Percentiles rank a stretch among this genome's conserved stretches.
phyloP scores from a whole-genome alignment of 176 grass and related monocot species.

The Eragrostis curvula region DNA sequence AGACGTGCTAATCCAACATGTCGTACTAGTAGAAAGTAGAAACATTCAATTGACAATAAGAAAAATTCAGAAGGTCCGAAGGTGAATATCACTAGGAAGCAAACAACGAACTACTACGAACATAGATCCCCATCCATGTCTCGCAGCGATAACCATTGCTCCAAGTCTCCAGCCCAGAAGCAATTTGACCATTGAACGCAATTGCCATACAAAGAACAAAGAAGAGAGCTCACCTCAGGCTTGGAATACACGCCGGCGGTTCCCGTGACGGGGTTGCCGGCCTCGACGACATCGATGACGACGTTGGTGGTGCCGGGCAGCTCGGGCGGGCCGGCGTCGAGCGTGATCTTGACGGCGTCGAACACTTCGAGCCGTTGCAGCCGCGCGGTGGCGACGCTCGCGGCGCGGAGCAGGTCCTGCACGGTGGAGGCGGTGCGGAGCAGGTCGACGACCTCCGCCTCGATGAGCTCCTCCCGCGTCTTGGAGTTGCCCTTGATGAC shows the following conservation, averaged over 20 bases:
- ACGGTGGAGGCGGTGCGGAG: conserved; percentile 66
- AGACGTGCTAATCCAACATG: not conserved
- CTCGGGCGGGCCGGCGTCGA: conserved; percentile 85
- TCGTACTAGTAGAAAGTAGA: not conserved
- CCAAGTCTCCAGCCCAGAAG: not conserved
- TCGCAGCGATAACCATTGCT: not conserved
- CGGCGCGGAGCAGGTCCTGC: conserved; percentile 78
- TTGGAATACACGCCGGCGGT: conserved; percentile 76
- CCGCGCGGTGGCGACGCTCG: conserved; percentile 63
- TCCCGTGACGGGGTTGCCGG: conserved; percentile 62
- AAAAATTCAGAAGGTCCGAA: not conserved
- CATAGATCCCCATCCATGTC: conserved; percentile 20
- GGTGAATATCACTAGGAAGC: not conserved
- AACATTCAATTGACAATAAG: not conserved
- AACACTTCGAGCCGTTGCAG: conserved; percentile 74
- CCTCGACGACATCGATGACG: conserved; percentile 85
- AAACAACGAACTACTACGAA: not conserved
- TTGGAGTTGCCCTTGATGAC: conserved; percentile 88
- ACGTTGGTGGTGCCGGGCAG: conserved; percentile 89
- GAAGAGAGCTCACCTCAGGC: conserved; percentile 67
- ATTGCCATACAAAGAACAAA: conserved; percentile 20
- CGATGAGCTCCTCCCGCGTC: conserved; percentile 78
- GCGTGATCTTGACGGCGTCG: conserved; percentile 85
- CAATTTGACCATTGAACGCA: conserved; percentile 17
- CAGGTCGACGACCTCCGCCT: conserved; percentile 78